These are phyloP conservation scores for Apiosordaria backusii DNA, from an alignment of 495 filamentous ascomycete genomes.

Conservation along the genomic window DNA sequence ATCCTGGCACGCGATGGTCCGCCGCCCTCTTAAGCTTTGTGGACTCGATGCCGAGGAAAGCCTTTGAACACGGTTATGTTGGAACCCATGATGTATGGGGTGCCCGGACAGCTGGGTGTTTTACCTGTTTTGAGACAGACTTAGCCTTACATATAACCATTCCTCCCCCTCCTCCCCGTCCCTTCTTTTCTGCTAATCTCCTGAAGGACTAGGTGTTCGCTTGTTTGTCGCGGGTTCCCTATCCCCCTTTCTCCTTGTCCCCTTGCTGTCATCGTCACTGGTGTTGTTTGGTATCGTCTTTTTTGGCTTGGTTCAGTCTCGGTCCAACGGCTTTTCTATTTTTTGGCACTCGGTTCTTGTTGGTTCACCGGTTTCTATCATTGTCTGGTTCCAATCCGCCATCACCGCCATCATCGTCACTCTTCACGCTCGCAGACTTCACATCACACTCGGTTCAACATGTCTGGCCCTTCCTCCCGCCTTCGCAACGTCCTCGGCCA, in stretches of 20 bases:
- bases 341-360: not conserved
- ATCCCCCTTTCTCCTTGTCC: not conserved
- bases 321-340: not conserved
- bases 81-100: not conserved
- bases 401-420: not conserved
- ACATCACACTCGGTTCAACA: slow-evolving; percentile 15
- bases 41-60: not conserved
- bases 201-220: not conserved
- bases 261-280: not conserved
- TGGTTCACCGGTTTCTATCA: not conserved
- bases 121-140: not conserved
- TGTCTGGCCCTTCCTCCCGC: slow-evolving; percentile 48
- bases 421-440: not conserved
- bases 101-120: not conserved
- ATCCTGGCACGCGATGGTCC: not conserved
- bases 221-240: not conserved
- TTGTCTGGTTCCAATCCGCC: not conserved
- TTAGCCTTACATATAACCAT: not conserved
- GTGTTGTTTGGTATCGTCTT: not conserved
- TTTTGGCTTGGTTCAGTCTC: not conserved
- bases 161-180: not conserved
- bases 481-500: slow-evolving; percentile 58
- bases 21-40: not conserved
- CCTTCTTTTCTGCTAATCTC: not conserved
- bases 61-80: not conserved